Evolutionary conservation across 192 early-diverging fungal genomes (phyloP).

Genomic region (Entomortierella lignicola): DNA sequence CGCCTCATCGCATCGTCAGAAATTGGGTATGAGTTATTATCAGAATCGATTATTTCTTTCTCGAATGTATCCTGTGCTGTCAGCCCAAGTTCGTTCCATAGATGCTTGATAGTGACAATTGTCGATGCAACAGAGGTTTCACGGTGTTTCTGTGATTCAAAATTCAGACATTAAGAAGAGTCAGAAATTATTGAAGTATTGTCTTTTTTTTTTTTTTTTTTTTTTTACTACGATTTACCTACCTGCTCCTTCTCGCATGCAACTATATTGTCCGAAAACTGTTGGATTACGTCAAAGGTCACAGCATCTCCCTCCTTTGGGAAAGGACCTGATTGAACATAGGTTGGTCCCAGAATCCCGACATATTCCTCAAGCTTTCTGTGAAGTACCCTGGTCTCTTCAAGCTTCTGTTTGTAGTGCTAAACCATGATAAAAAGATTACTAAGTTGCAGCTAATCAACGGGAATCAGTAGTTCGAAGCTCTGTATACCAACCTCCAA

Average conservation of each 20-base stretch:
- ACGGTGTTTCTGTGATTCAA: conserved; percentile 18
- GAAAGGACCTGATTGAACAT: conserved; percentile 31
- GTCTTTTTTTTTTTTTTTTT: neutral
- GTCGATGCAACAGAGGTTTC: conserved; percentile 14
- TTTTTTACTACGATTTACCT: neutral
- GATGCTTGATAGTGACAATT: conserved; percentile 20
- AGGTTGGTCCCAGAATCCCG: conserved; percentile 31
- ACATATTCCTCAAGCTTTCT: conserved; percentile 12
- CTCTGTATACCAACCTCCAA: conserved; percentile 9
- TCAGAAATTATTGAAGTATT: neutral
- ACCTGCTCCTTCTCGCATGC: conserved; percentile 41
- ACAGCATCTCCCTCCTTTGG: conserved; percentile 36
- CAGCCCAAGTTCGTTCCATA: conserved; percentile 43
- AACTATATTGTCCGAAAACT: conserved; percentile 36
- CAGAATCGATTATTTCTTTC: conserved; percentile 17
- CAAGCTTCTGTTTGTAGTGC: conserved; percentile 45
- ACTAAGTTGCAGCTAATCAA: neutral
- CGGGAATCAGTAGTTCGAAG: neutral
- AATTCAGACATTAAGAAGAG: neutral
- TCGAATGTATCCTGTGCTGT: conserved; percentile 33
- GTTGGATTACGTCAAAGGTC: conserved; percentile 27
- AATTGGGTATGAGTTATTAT: conserved; percentile 1
- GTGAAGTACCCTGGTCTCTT: conserved; percentile 18
- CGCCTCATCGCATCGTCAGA: conserved; percentile 33
- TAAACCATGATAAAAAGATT: conserved; percentile 2